Percentiles rank a stretch among this genome's conserved stretches.
Evolutionary conservation across 2,329 filamentous ascomycete genomes (phyloP).

Genomic region (Chaetomiaceae sp.): DNA sequence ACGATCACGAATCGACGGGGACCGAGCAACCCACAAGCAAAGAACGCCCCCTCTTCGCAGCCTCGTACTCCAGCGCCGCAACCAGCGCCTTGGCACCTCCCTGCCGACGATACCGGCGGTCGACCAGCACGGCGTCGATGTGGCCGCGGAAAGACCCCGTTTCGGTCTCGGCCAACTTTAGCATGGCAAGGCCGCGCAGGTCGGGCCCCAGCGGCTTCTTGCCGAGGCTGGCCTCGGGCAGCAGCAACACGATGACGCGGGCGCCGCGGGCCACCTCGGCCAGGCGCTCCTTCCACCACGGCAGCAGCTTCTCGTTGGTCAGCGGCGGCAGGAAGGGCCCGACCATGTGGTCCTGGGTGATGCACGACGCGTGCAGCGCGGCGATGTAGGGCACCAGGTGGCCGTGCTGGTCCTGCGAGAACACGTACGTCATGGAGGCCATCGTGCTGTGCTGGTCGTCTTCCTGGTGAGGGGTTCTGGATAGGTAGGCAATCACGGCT

Average conservation of each 20-base stretch:
- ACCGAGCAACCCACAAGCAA: constrained; percentile 43
- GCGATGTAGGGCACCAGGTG: constrained; percentile 52
- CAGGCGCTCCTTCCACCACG: constrained; percentile 51
- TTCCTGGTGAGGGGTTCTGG: background rate
- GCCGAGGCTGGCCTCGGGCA: constrained; percentile 32
- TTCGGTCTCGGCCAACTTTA: constrained; percentile 46
- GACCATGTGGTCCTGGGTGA: constrained; percentile 50
- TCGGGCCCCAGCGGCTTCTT: constrained; percentile 37
- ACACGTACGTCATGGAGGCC: constrained; percentile 36
- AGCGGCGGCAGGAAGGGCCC: constrained; percentile 56
- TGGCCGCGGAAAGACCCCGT: constrained; percentile 49
- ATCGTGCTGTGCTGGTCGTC: background rate
- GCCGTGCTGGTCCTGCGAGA: constrained; percentile 39
- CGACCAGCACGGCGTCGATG: constrained; percentile 55
- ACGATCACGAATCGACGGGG: background rate
- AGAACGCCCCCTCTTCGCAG: constrained; percentile 40
- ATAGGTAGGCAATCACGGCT: too few relatives aligned
- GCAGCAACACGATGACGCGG: constrained; percentile 48
- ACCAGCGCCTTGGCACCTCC: constrained; percentile 50
- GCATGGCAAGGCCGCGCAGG: constrained; percentile 51
- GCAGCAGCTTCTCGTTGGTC: constrained; percentile 47
- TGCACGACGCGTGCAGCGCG: constrained; percentile 52
- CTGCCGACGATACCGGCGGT: constrained; percentile 41
- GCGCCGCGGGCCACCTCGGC: constrained; percentile 40
- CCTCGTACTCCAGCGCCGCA: constrained; percentile 49